Evolutionary conservation across 805 yeast species (phyloP).

Genomic region (Ogataea neopini): DNA sequence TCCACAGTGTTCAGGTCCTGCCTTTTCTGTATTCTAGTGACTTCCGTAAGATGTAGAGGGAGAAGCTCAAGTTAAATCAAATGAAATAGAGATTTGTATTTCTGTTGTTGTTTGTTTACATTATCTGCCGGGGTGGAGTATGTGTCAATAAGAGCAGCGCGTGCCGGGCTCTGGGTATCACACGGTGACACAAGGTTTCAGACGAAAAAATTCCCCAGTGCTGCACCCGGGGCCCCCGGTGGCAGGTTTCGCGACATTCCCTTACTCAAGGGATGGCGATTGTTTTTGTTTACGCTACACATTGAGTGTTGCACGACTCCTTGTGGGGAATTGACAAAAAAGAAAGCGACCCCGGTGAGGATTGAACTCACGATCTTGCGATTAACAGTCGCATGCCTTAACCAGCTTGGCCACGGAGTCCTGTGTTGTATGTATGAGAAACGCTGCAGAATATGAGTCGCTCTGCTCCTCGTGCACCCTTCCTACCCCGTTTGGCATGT

Average conservation of each 20-base stretch:
- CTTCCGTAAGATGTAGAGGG: not conserved
- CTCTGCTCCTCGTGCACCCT: no score
- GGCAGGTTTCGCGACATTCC: not conserved
- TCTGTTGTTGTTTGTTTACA: slow-evolving; percentile 17
- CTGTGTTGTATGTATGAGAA: slow-evolving; percentile 4
- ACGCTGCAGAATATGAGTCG: no score
- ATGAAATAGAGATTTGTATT: no score
- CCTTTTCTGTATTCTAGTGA: slow-evolving; percentile 4
- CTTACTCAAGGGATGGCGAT: slow-evolving; percentile 6
- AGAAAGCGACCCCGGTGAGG: slow-evolving; percentile 29
- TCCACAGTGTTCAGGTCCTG: slow-evolving; percentile 9
- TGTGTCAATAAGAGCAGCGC: no score
- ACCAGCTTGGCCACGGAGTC: slow-evolving; percentile 32
- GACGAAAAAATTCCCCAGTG: not conserved
- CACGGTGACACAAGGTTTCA: not conserved
- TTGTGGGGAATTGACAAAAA: slow-evolving; percentile 10
- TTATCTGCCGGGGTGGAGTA: not conserved
- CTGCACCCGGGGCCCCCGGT: not conserved
- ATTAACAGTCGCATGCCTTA: slow-evolving; percentile 32
- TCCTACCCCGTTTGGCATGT: no score
- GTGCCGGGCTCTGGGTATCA: no score
- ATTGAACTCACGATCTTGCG: slow-evolving; percentile 32
- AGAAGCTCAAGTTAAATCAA: not conserved
- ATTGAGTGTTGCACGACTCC: slow-evolving; percentile 2
- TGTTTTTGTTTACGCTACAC: slow-evolving; percentile 11